Conservation (phyloP, 805 yeast genomes). For the Yarrowia osloensis region DNA sequence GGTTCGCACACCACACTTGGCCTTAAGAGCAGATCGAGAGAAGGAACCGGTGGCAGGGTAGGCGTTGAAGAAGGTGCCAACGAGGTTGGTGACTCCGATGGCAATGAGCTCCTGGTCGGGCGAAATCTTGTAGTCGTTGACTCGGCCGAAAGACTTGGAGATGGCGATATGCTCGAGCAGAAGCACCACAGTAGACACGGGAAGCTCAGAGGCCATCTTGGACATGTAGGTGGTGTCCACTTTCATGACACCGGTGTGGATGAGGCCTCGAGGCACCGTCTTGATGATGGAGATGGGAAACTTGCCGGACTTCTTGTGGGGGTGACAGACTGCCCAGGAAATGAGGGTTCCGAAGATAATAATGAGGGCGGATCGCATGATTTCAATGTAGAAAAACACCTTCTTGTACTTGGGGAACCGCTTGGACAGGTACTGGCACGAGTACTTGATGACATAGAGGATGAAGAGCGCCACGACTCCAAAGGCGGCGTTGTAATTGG, state of each 20-base stretch:
- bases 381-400: slow-evolving; percentile 68
- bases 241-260: slow-evolving; percentile 70
- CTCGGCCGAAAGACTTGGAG: slow-evolving; percentile 88
- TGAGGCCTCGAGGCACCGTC: slow-evolving; percentile 77
- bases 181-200: slow-evolving; percentile 80
- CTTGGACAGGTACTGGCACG: slow-evolving; percentile 60
- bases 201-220: slow-evolving; percentile 73
- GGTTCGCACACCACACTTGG: slow-evolving; percentile 93
- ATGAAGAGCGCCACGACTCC: slow-evolving; percentile 75
- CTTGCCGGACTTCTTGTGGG: slow-evolving; percentile 47
- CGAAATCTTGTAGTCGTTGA: slow-evolving; percentile 84
- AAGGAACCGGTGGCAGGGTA: slow-evolving; percentile 97
- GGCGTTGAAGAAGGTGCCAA: slow-evolving; percentile 90
- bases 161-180: slow-evolving; percentile 91
- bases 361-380: slow-evolving; percentile 78
- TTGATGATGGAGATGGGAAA: slow-evolving; percentile 66
- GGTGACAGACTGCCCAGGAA: slow-evolving; percentile 71
- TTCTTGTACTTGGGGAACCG: slow-evolving; percentile 61
- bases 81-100: slow-evolving; percentile 85
- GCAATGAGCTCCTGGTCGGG: slow-evolving; percentile 95
- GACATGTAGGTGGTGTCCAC: slow-evolving; percentile 60
- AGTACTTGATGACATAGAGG: slow-evolving; percentile 71
- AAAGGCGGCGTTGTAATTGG: slow-evolving; percentile 83
- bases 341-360: slow-evolving; percentile 81
- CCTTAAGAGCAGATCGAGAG: slow-evolving; percentile 89